These are phyloP conservation scores for Solanum megistacrolobum DNA, from an alignment of 257 asterid species.

Conservation along the genomic window DNA sequence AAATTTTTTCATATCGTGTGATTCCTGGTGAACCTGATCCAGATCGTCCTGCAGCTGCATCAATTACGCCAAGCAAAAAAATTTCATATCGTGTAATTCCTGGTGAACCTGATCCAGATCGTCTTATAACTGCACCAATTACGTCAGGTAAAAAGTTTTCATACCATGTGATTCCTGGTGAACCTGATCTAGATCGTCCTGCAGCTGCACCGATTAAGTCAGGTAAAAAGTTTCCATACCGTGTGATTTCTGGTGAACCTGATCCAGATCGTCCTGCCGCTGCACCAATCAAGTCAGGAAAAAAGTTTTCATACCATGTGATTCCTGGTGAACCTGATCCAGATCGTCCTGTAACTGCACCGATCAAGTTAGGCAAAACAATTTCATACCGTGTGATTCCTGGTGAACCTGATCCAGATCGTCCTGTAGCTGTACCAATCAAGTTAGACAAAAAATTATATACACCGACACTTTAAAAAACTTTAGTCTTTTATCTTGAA, in stretches of 20 bases:
- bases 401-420: not conserved
- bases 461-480: not conserved
- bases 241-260: not conserved
- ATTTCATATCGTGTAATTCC: not conserved
- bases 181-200: not conserved
- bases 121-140: not conserved
- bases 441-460: not conserved
- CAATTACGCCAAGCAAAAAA: no score
- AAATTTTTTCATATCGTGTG: not conserved
- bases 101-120: not conserved
- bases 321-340: not conserved
- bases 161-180: not conserved
- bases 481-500: not conserved
- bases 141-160: not conserved
- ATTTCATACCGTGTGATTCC: not conserved
- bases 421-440: no score
- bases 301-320: not conserved
- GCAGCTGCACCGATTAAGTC: not conserved
- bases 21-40: no score
- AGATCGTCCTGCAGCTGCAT: not conserved
- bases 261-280: not conserved
- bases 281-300: not conserved
- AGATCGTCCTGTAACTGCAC: not conserved
- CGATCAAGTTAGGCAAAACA: not conserved
- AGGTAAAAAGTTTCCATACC: not conserved